These are phyloP conservation scores for Setomelanomma holmii DNA, from an alignment of 2,329 filamentous ascomycete genomes.

Conservation along the genomic window DNA sequence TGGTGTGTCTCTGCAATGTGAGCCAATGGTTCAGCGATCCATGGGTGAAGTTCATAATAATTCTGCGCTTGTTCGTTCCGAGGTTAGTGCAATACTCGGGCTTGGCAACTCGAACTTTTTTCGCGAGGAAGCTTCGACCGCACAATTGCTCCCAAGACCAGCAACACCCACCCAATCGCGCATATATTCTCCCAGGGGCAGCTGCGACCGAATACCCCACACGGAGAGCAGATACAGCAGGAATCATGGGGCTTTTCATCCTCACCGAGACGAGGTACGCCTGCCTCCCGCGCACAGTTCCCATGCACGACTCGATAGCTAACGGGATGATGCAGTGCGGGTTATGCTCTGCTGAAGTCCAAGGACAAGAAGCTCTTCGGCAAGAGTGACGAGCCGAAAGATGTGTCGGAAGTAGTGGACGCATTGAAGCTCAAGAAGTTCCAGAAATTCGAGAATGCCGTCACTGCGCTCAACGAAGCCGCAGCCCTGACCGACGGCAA, in stretches of 20 bases:
- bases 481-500: conserved; percentile 81
- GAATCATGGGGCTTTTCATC: conserved; percentile 54
- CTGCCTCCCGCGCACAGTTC: conserved; percentile 11
- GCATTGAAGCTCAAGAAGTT: conserved; percentile 98
- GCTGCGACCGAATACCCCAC: conserved; percentile 11
- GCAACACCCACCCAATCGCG: conserved; percentile 24
- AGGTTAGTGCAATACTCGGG: background rate
- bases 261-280: conserved; percentile 45
- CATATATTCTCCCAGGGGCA: conserved; percentile 11
- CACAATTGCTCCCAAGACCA: conserved; percentile 18
- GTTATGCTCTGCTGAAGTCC: conserved; percentile 97
- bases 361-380: conserved; percentile 98
- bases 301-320: conserved; percentile 14
- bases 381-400: conserved; percentile 76
- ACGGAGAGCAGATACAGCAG: conserved; percentile 11
- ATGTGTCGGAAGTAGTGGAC: conserved; percentile 83
- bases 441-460: conserved; percentile 93
- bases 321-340: conserved; percentile 70
- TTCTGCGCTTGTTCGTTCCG: conserved; percentile 5
- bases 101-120: conserved; percentile 24
- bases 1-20: background rate
- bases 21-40: background rate
- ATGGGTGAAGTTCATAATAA: background rate
- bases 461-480: conserved; percentile 88
- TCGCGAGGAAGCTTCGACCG: conserved; percentile 17